phyloP scores from a whole-genome alignment of 441 rosid species.

The Brassica balearica region DNA sequence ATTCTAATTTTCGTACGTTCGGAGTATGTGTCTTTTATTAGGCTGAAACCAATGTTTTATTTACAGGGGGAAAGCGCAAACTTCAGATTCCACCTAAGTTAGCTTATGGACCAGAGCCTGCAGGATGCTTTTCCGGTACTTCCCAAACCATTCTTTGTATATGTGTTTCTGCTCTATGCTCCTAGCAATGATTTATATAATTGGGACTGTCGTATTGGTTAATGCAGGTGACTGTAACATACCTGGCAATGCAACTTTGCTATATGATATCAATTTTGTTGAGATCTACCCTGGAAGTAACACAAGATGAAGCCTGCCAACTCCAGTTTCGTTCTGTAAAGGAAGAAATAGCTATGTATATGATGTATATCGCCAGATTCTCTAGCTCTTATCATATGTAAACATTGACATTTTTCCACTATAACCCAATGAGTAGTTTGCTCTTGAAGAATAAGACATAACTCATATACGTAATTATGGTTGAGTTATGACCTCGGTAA shows the following conservation, averaged over 20 bases:
- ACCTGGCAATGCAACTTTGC: constrained; percentile 90
- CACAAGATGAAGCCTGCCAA: constrained; percentile 53
- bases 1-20: not conserved
- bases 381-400: not conserved
- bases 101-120: constrained; percentile 97
- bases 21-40: not conserved
- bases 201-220: constrained; percentile 19
- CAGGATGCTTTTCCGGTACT: constrained; percentile 92
- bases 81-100: constrained; percentile 85
- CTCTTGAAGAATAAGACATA: constrained; percentile 24
- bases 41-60: constrained; percentile 18
- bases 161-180: not conserved
- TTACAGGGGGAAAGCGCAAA: constrained; percentile 79
- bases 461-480: constrained; percentile 1
- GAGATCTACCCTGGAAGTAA: constrained; percentile 76
- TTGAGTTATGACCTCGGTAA: constrained; percentile 21
- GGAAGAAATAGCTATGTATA: constrained; percentile 34
- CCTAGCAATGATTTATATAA: not conserved
- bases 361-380: constrained; percentile 36
- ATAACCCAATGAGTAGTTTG: not conserved
- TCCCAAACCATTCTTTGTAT: not conserved
- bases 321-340: constrained; percentile 7
- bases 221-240: constrained; percentile 86
- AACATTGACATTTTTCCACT: not conserved
- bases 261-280: constrained; percentile 82